Evolutionary conservation across 495 filamentous ascomycete species (phyloP).

Genomic region (Penicillium cosmopolitanum): DNA sequence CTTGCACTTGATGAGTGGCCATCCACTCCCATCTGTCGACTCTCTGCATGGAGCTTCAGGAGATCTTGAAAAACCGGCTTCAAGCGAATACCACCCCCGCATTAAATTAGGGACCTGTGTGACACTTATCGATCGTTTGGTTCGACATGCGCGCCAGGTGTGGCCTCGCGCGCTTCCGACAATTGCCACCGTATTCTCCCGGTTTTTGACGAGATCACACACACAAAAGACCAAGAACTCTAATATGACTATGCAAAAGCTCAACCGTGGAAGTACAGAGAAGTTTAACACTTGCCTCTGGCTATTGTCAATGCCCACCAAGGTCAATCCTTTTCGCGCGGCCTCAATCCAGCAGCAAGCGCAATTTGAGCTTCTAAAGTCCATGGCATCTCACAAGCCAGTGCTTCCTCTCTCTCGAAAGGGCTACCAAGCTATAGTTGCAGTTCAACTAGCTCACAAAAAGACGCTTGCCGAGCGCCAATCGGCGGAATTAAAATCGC

Average conservation of each 20-base stretch:
- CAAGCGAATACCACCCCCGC: conserved; percentile 14
- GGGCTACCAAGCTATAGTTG: conserved; percentile 64
- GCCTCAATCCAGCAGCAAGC: conserved; percentile 57
- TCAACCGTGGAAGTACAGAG: conserved; percentile 33
- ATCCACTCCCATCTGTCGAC: conserved; percentile 23
- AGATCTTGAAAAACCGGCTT: conserved; percentile 7
- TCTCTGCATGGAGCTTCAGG: neutral
- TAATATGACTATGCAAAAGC: conserved; percentile 9
- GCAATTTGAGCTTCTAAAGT: conserved; percentile 64
- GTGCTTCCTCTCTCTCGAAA: conserved; percentile 58
- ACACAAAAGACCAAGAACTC: conserved; percentile 4
- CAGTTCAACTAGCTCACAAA: conserved; percentile 64
- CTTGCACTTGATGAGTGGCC: conserved; percentile 42
- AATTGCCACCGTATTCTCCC: conserved; percentile 46
- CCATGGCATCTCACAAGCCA: conserved; percentile 62
- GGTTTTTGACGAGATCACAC: conserved; percentile 31
- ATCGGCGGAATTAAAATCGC: conserved; percentile 61
- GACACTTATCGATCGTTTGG: conserved; percentile 52
- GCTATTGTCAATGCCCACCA: conserved; percentile 57
- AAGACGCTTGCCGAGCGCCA: conserved; percentile 63
- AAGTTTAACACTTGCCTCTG: conserved; percentile 58
- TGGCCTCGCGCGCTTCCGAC: conserved; percentile 59
- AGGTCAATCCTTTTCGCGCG: conserved; percentile 51
- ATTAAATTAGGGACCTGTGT: conserved; percentile 35
- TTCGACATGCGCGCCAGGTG: conserved; percentile 59